Base-by-base conservation (phyloP, 176 grass and related monocot species). In the Juncus inflexus region DNA sequence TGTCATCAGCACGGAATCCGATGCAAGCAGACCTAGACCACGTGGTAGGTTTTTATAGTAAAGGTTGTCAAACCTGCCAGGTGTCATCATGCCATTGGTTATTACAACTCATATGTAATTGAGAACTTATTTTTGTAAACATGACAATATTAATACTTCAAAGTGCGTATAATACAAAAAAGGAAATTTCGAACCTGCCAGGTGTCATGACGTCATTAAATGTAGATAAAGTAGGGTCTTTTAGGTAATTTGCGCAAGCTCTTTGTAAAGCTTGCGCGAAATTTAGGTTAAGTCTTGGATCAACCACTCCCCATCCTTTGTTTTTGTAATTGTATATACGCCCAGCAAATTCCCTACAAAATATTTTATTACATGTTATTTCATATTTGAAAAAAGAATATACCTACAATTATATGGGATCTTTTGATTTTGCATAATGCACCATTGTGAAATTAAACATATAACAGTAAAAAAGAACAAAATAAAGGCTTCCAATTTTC, bases 151-250 rank as follows among this genome's bases (percentile, higher is more conserved):
- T 28, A 28, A 28, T 28, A 28, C 1, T 47, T 47, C 43, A 47
- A 47, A 28, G 19, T 28, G 19, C 19, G 19, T 28, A 28, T 28
- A 28, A 28, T 28, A 47, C 43, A 47, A 47, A 1, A 0, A 47
- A 5, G 42, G 40, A 64, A 42, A 38, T 14, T 61, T 89, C 90
- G 74, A 89, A 95, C 4, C 14, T 80, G 36, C 71, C 38, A 0
- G 90, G 90, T 40, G 86, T 90, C 51, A 87, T 86, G 40, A 90
- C 41, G 78, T 95, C 90, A 74, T 96, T 96, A 82, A 96, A 96
- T 74, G 81, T 87, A 64, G 91, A 84, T 58, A 96, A 75, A 10
- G 87, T 90, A 2, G 81, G 74, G 79, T 96, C 87, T 11, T 47
- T 3, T n/a, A 49, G 6, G 84, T 88, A 90, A 1, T 75, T 84